phyloP scores from a whole-genome alignment of 2,329 filamentous ascomycete genomes.

The Diaporthe australafricana region DNA sequence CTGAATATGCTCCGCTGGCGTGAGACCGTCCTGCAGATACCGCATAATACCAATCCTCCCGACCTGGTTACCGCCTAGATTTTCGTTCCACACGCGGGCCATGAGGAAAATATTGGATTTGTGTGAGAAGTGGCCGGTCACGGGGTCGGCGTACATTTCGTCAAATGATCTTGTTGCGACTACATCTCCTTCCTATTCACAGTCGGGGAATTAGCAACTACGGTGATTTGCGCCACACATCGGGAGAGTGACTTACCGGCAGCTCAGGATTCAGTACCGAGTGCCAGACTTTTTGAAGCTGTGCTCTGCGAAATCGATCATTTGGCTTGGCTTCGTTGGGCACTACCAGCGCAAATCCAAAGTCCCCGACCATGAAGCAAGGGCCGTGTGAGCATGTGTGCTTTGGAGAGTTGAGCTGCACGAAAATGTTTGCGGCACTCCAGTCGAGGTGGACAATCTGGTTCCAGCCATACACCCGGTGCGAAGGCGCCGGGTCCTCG shows the following conservation, averaged over 20 bases:
- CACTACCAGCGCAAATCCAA: neutral
- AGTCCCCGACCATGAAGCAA: conserved; percentile 15
- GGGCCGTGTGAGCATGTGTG: conserved; percentile 1
- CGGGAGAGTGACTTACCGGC: neutral
- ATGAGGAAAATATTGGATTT: neutral
- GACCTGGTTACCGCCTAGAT: neutral
- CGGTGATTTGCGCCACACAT: neutral
- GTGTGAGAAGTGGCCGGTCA: neutral
- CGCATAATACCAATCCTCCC: neutral
- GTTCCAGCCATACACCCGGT: conserved; percentile 10
- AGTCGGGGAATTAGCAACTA: neutral
- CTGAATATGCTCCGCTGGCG: neutral
- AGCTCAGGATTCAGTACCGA: neutral
- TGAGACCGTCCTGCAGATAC: neutral
- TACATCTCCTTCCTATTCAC: neutral
- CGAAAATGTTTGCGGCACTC: neutral
- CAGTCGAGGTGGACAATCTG: conserved; percentile 14
- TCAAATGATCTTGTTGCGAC: neutral
- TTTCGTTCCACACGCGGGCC: neutral
- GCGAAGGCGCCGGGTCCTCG: conserved; percentile 10
- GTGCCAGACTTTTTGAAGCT: neutral
- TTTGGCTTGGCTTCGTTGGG: neutral
- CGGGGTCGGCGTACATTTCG: neutral
- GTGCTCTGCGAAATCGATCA: neutral
- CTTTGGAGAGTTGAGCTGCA: neutral